phyloP scores from a whole-genome alignment of 139 green algal species.

The Closterium sp. region DNA sequence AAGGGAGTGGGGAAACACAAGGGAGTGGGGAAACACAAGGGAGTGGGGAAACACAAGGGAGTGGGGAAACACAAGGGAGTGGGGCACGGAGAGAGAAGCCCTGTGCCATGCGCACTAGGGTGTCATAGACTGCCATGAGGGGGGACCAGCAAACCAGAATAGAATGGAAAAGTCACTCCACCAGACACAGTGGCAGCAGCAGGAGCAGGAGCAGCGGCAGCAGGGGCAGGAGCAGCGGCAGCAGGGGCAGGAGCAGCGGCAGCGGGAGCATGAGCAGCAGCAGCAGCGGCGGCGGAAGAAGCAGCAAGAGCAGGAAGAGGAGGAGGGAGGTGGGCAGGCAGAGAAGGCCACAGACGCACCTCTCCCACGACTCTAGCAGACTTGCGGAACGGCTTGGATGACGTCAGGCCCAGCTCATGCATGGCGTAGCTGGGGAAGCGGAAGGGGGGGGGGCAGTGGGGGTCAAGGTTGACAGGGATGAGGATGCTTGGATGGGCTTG shows the following conservation, averaged over 20 bases:
- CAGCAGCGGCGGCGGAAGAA: no score
- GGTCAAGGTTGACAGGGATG: no score
- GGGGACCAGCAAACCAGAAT: no score
- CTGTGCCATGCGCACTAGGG: slow-evolving; percentile 80
- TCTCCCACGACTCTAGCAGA: slow-evolving; percentile 96
- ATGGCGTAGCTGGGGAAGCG: slow-evolving; percentile 69
- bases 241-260: no score
- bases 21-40: no score
- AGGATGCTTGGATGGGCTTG: no score
- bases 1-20: no score
- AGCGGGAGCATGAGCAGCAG: background rate
- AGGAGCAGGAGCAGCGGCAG: no score
- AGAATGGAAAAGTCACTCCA: no score
- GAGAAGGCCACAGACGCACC: background rate
- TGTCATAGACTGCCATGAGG: slow-evolving; percentile 43
- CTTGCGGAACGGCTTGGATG: slow-evolving; percentile 84
- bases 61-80: background rate
- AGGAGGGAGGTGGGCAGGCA: no score
- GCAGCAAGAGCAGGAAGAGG: background rate
- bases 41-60: background rate
- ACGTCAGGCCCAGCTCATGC: slow-evolving; percentile 93
- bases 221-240: background rate
- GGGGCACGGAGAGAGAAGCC: background rate
- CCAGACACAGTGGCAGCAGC: no score
- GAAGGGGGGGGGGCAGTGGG: no score